These are phyloP conservation scores for Zygosaccharomyces pseudorouxii DNA, from an alignment of 805 yeast genomes.

Conservation along the genomic window DNA sequence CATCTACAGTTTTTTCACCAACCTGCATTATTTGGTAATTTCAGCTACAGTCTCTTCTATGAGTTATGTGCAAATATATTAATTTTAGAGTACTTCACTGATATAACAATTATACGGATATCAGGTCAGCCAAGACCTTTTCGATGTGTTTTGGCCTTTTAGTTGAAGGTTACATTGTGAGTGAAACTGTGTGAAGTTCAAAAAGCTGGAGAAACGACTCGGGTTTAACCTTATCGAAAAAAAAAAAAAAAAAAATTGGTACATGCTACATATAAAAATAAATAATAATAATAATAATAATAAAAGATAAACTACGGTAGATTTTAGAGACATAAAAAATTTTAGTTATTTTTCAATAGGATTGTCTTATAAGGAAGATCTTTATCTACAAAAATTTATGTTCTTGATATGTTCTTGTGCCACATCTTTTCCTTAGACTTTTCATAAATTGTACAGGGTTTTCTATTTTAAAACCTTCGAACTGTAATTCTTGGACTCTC, in stretches of 20 bases:
- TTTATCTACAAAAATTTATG: neutral
- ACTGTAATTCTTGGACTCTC: slow-evolving; percentile 38
- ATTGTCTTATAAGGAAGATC: neutral
- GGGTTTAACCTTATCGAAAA: neutral
- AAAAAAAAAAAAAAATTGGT: neutral
- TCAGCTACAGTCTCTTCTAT: neutral
- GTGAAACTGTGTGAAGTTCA: neutral
- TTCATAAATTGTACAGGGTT: slow-evolving; percentile 41
- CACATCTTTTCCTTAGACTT: slow-evolving; percentile 44
- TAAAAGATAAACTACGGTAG: too few species aligned
- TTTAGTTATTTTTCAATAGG: neutral
- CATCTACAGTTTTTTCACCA: neutral
- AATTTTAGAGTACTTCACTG: neutral
- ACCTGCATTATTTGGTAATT: neutral
- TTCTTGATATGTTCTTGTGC: slow-evolving; percentile 7
- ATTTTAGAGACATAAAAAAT: neutral
- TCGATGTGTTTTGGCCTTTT: neutral
- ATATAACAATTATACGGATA: neutral
- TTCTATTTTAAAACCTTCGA: slow-evolving; percentile 53
- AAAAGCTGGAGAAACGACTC: neutral
- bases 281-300: neutral
- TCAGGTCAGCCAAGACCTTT: neutral
- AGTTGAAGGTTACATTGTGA: neutral
- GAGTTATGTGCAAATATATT: neutral
- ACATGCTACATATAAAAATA: neutral